These are phyloP conservation scores for Poronia punctata DNA, from an alignment of 495 filamentous ascomycete species.

Conservation along the genomic window DNA sequence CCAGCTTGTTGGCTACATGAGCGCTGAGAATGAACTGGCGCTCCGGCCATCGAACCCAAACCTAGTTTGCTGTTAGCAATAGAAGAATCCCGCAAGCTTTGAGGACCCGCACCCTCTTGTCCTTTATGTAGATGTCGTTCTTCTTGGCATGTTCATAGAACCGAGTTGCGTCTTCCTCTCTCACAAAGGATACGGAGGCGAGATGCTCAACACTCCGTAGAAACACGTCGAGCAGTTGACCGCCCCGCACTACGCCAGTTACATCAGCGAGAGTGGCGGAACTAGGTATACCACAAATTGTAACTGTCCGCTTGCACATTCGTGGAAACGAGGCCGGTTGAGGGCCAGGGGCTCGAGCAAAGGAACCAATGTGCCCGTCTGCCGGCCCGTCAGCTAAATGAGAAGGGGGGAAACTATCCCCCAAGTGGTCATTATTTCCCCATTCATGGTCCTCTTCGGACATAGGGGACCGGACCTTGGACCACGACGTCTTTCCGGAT, in stretches of 20 bases:
- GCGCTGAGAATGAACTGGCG: conserved; percentile 63
- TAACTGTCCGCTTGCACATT: conserved; percentile 55
- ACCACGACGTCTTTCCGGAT: neutral
- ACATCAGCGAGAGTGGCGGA: conserved; percentile 60
- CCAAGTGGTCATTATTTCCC: conserved; percentile 16
- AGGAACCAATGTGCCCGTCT: neutral
- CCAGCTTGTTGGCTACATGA: conserved; percentile 60
- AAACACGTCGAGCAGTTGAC: conserved; percentile 62
- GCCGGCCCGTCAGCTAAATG: conserved; percentile 10
- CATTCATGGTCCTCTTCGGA: conserved; percentile 17
- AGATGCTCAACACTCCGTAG: conserved; percentile 53
- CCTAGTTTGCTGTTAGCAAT: conserved; percentile 9
- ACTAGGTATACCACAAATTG: conserved; percentile 58
- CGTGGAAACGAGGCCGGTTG: conserved; percentile 23
- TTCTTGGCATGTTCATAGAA: conserved; percentile 60
- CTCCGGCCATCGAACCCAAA: conserved; percentile 30
- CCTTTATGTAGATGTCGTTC: conserved; percentile 62
- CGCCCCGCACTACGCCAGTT: conserved; percentile 58
- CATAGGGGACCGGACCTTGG: conserved; percentile 6
- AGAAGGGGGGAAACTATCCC: conserved; percentile 14
- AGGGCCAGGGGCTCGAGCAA: conserved; percentile 4
- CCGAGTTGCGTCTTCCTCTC: conserved; percentile 52
- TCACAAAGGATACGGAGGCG: conserved; percentile 65
- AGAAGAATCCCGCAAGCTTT: neutral
- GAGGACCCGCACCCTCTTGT: conserved; percentile 51